Evolutionary conservation across 495 filamentous ascomycete species (phyloP).

Genomic region (Thozetella sp.): DNA sequence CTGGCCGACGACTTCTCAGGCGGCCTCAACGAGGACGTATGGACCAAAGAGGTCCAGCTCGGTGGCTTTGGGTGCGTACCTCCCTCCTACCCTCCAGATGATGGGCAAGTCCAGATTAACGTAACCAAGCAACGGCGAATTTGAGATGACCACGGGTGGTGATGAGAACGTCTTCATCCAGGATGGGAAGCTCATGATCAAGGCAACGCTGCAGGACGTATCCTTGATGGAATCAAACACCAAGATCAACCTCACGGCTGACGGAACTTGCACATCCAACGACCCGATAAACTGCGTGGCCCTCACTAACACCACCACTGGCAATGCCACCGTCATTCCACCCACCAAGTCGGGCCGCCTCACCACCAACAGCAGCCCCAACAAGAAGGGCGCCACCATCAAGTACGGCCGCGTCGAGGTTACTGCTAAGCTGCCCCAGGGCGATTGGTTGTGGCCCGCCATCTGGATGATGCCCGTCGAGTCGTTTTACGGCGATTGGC

Average conservation of each 20-base stretch:
- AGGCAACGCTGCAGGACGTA: conserved; percentile 73
- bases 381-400: conserved; percentile 67
- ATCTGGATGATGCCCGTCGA: conserved; percentile 89
- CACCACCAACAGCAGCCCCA: conserved; percentile 71
- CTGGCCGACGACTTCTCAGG: conserved; percentile 68
- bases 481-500: conserved; percentile 75
- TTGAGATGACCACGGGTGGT: conserved; percentile 70
- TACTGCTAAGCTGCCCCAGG: conserved; percentile 68
- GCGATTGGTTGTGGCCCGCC: conserved; percentile 90
- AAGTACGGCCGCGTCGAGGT: conserved; percentile 85
- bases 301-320: conserved; percentile 61
- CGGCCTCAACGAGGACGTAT: conserved; percentile 63
- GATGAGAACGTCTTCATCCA: conserved; percentile 75
- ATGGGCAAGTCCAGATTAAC: conserved; percentile 12
- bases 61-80: conserved; percentile 78
- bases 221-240: conserved; percentile 61
- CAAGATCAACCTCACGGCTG: conserved; percentile 64
- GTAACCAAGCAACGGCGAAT: conserved; percentile 70
- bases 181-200: conserved; percentile 71
- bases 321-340: conserved; percentile 74
- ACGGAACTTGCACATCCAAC: conserved; percentile 66
- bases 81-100: neutral
- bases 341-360: conserved; percentile 80
- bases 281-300: conserved; percentile 59
- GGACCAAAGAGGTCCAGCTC: conserved; percentile 78